Percentiles rank a stretch among this genome's conserved stretches.
Conservation (phyloP, 2,329 filamentous ascomycete genomes). For the Fusarium subtropicale region DNA sequence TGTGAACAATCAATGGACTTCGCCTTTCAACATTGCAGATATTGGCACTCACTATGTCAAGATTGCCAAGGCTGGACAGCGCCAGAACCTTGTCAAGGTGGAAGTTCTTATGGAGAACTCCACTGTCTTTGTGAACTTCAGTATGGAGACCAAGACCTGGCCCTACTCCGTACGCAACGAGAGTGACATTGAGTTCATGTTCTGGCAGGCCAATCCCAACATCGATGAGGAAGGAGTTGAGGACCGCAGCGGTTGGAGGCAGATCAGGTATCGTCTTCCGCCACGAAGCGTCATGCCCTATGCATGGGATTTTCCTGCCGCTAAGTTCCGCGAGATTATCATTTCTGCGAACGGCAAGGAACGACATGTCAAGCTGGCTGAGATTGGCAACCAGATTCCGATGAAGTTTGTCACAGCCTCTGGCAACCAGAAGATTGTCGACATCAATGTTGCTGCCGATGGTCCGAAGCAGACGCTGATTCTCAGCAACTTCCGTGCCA, state of each 20-base stretch:
- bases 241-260: conserved; percentile 89
- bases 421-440: conserved; percentile 86
- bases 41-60: conserved; percentile 94
- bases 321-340: conserved; percentile 94
- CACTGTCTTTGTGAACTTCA: conserved; percentile 92
- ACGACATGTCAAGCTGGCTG: conserved; percentile 91
- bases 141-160: conserved; percentile 93
- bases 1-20: conserved; percentile 96
- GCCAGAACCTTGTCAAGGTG: conserved; percentile 86
- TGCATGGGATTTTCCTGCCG: conserved; percentile 98
- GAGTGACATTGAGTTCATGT: conserved; percentile 95
- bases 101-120: conserved; percentile 93
- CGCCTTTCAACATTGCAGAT: conserved; percentile 97
- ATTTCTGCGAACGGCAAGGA: conserved; percentile 69
- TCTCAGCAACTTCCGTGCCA: conserved; percentile 91
- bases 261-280: conserved; percentile 90
- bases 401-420: conserved; percentile 83
- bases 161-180: conserved; percentile 99
- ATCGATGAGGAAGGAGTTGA: conserved; percentile 89
- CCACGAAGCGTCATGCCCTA: conserved; percentile 99
- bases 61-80: conserved; percentile 87
- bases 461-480: conserved; percentile 96
- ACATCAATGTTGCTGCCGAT: conserved; percentile 95
- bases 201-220: conserved; percentile 94
- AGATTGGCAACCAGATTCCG: conserved; percentile 95